These are phyloP conservation scores for Arbutus unedo DNA, from an alignment of 148 eudicot species.

Conservation along the genomic window DNA sequence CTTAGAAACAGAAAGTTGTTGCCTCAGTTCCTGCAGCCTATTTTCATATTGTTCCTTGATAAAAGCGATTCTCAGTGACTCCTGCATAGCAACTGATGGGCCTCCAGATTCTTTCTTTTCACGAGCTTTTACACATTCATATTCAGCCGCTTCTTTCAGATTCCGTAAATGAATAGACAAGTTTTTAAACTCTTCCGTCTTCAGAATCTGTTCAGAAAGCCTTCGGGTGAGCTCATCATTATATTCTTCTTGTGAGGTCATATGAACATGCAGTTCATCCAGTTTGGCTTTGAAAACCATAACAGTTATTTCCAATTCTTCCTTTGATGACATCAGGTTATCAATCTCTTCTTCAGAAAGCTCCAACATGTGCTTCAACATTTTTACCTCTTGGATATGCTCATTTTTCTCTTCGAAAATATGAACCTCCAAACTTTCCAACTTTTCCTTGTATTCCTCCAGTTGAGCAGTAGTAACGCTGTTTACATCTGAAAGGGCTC, in stretches of 20 bases:
- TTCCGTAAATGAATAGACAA: conserved; percentile 81
- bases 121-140: conserved; percentile 41
- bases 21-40: conserved; percentile 71
- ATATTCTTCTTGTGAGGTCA: conserved; percentile 26
- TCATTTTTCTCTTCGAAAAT: conserved; percentile 23
- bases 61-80: conserved; percentile 82
- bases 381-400: conserved; percentile 19
- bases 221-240: conserved; percentile 50
- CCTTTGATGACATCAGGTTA: conserved; percentile 40
- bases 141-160: conserved; percentile 83
- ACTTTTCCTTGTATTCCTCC: conserved; percentile 36
- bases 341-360: conserved; percentile 43
- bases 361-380: conserved; percentile 11
- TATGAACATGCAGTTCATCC: conserved; percentile 33
- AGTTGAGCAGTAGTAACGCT: conserved; percentile 33
- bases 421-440: conserved; percentile 24
- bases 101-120: conserved; percentile 64
- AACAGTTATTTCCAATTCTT: conserved; percentile 52
- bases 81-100: conserved; percentile 49
- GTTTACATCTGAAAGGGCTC: conserved; percentile 39
- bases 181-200: conserved; percentile 86
- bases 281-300: conserved; percentile 53
- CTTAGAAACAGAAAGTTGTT: conserved; percentile 68
- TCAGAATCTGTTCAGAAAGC: conserved; percentile 77
- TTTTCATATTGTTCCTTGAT: conserved; percentile 90